phyloP scores from a whole-genome alignment of 176 grass and related monocot genomes.

The Chrysopogon serrulatus region DNA sequence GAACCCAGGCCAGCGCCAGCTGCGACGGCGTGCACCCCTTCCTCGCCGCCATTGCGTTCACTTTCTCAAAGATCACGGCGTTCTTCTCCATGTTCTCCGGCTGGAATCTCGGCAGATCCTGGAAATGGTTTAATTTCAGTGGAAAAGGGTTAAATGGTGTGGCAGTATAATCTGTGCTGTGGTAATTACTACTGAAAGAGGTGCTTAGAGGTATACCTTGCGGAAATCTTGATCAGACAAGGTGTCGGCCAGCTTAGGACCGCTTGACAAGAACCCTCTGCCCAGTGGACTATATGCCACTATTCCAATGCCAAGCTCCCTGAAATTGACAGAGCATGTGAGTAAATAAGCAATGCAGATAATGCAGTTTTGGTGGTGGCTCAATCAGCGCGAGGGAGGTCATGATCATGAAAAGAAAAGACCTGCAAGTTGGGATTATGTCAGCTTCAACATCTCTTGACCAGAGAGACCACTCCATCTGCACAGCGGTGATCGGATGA shows the following conservation, averaged over 20 bases:
- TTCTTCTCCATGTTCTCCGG: background rate
- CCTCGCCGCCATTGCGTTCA: background rate
- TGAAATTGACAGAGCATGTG: background rate
- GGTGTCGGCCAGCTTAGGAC: background rate
- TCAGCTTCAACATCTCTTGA: constrained; percentile 63
- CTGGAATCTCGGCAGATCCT: background rate
- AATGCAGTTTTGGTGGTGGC: too few species aligned
- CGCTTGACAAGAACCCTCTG: background rate
- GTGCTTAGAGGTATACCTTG: background rate
- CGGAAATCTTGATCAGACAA: background rate
- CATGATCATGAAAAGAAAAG: background rate
- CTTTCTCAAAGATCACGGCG: background rate
- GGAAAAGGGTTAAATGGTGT: background rate
- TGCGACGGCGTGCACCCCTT: background rate
- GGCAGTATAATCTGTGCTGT: background rate
- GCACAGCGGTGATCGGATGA: constrained; percentile 57
- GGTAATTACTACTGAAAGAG: too few species aligned
- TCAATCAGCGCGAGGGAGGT: too few species aligned
- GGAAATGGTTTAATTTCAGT: background rate
- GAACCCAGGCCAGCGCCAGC: background rate
- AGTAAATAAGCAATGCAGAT: too few species aligned
- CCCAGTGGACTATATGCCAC: background rate
- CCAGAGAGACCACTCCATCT: constrained; percentile 69
- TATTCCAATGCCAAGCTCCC: background rate
- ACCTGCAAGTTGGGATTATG: constrained; percentile 69